Conservation (phyloP, 2,329 filamentous ascomycete species). For the Trichoderma sp. region DNA sequence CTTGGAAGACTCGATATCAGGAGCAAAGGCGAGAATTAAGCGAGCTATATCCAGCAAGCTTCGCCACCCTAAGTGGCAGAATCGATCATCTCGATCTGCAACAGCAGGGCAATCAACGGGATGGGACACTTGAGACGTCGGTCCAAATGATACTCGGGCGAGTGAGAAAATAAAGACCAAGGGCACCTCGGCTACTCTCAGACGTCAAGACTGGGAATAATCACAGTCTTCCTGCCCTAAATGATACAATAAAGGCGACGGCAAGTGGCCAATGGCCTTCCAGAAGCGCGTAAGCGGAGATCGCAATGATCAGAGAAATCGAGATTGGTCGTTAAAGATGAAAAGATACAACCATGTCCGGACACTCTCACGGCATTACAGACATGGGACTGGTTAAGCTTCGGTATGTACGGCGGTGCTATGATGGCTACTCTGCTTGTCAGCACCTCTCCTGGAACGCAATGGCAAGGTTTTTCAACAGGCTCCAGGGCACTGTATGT, state of each 20-base stretch:
- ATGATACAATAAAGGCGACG: background rate
- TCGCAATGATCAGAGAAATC: background rate
- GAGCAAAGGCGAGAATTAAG: background rate
- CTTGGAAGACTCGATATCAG: background rate
- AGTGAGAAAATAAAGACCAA: background rate
- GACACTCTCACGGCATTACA: slow-evolving; percentile 7
- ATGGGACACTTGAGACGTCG: background rate
- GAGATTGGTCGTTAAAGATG: slow-evolving; percentile 8
- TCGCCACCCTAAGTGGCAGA: slow-evolving; percentile 10
- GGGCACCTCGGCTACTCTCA: background rate
- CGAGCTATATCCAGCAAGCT: slow-evolving; percentile 14
- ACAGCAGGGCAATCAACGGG: background rate
- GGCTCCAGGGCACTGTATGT: background rate
- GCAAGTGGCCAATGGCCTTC: background rate
- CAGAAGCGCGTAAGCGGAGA: slow-evolving; percentile 1
- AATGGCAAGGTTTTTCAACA: slow-evolving; percentile 10
- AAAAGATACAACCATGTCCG: background rate
- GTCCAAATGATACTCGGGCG: background rate
- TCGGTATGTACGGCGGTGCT: slow-evolving; percentile 8
- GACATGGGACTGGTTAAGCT: slow-evolving; percentile 9
- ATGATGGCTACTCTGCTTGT: slow-evolving; percentile 5
- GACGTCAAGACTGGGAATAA: background rate
- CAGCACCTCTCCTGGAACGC: slow-evolving; percentile 11
- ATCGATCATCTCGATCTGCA: slow-evolving; percentile 14
- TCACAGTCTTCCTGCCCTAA: background rate